Base-by-base conservation (phyloP, 345 rosid species). In the Salix koriyanagi region DNA sequence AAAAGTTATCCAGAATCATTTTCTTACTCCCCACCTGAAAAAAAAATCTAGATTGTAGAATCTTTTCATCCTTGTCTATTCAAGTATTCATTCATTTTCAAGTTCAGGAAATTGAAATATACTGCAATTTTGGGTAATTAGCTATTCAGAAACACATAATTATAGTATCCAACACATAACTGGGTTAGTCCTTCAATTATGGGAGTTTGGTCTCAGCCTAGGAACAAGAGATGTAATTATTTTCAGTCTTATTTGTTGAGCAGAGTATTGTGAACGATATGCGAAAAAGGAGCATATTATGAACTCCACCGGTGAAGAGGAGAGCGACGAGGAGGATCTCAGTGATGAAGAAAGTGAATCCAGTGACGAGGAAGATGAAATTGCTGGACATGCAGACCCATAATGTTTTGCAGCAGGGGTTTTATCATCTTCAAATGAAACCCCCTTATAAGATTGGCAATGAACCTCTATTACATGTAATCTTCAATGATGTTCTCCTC, bases 371-470 rank as follows among this genome's bases (percentile, higher is more conserved):
- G 69, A 66, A 30, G 87, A 90, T 44, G 94, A 90, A 48, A 84
- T 89, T 71, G 89, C 89, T 1, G 91, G 94, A 60, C 88, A 83
- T 79, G 92, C 80, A 50, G 92, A 89, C 69, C 91, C 90, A 14
- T 90, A 76, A 76, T 50, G 54, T 39, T 34, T 21, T 19, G 11
- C 14, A 60, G 65, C 66, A 65, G 65, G 74, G 65, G 44, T 48
- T 32, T 72, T 54, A 50, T 65, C 61, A 62, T 58, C 18, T 34
- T 48, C n/a, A 70, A 68, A 34, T 67, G 60, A 52, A 75, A 48
- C 25, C 76, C 32, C 65, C 25, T 32, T 64, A 52, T 15, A 46
- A 69, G 15, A 7, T 52, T 21, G n/a, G 74, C 72, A 60, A 66
- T 34, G 79, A 65, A 48, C 79, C 66, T 60, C 54, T 23, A 65